Conservation (phyloP, 768 basidiomycete species). For the Termitomyces sp. region DNA sequence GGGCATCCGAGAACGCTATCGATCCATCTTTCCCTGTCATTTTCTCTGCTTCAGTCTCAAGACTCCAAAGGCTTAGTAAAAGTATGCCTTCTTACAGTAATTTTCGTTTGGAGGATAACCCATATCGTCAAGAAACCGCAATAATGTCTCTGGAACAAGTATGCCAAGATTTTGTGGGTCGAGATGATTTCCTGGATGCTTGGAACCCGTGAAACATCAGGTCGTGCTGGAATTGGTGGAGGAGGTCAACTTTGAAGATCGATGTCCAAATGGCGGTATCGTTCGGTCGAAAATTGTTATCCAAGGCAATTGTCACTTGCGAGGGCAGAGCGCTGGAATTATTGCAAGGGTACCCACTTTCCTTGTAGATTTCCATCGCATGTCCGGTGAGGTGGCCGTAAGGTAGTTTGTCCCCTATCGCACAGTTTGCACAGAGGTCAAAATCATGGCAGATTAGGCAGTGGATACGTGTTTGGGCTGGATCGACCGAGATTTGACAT, state of each 20-base stretch:
- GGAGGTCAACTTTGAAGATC: neutral
- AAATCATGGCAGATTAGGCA: slow-evolving; percentile 8
- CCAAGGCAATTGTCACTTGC: neutral
- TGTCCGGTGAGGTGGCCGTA: slow-evolving; percentile 4
- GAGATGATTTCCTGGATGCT: neutral
- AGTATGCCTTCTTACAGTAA: neutral
- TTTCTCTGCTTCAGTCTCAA: neutral
- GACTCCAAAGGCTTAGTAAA: neutral
- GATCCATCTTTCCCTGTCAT: slow-evolving; percentile 6
- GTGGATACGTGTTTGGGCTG: slow-evolving; percentile 5
- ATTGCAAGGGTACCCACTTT: slow-evolving; percentile 2
- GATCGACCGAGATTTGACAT: slow-evolving; percentile 1
- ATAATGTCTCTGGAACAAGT: slow-evolving; percentile 7
- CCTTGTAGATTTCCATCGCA: slow-evolving; percentile 4
- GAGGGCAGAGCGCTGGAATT: slow-evolving; percentile 1
- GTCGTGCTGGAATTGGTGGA: neutral
- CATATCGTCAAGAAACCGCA: slow-evolving; percentile 12
- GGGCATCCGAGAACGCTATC: neutral
- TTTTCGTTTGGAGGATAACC: slow-evolving; percentile 7
- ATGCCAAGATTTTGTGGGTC: slow-evolving; percentile 7
- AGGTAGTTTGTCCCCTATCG: slow-evolving; percentile 5
- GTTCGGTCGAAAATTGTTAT: neutral
- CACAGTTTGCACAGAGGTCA: slow-evolving; percentile 11
- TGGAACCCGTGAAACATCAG: neutral
- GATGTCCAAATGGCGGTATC: neutral